Evolutionary conservation across 192 early-diverging fungal genomes (phyloP), one percentile per base, ranked within the genome.

Genomic region (Dissophora ornata): DNA sequence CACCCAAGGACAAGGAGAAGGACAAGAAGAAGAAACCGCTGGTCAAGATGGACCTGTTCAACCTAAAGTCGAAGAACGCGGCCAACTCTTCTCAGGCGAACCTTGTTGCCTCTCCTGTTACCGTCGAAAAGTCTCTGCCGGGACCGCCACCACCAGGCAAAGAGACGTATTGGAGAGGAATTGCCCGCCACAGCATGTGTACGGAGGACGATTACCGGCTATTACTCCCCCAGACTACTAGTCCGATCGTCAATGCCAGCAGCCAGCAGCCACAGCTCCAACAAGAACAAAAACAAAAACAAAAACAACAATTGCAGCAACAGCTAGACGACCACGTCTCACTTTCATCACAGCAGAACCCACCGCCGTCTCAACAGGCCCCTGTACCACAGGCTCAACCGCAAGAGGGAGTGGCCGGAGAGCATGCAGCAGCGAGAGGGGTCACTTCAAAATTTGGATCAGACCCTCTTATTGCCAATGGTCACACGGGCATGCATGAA

Each of bases 21-120:
- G 40, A 15, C 47, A 50, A 44, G 13, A 22, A 51, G 13, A 49
- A 56, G 45, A 71, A 63, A 32, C 52, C 21, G 3, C 2, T 47
- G 0, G 29, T 45, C 33, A 77, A 67, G 57, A 65, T 56, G 32
- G 73, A 77, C 40, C 36, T 77, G 16, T 67, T 77, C 53, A 77
- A 77, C 29, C 11, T 67, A 16, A 48, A 48, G 42, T 62, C 57
- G 24, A 59, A 51, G 44, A 56, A 57, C 34, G 22, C 24, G 15
- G 22, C 24, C 21, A 54, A 50, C 53, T 22, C 32, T 15, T 67
- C 58, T 1, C 42, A 48, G n/a, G 32, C 38, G 1, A 62, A 58
- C 26, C 45, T 63, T 4, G 24, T 45, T 18, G 30, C 26, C 0
- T 40, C 25, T 5, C 46, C 54, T 2, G 10, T 40, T 19, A n/a